Base-by-base conservation (phyloP, 1,284 basidiomycete species). In the Fomitiporia mediterranea region DNA sequence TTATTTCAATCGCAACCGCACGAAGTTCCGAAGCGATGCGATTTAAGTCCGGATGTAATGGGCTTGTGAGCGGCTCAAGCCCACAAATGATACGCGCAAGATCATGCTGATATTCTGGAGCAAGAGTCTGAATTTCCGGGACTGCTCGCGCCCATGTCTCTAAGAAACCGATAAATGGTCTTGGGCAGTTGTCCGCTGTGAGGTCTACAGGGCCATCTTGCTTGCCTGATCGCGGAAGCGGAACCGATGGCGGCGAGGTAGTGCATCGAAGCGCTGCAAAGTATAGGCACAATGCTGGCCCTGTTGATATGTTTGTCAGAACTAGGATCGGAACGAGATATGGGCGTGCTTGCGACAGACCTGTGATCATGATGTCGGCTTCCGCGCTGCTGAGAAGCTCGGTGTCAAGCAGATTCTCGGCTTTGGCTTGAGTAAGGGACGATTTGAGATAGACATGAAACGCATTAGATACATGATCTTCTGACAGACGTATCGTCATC, bases 401-500 rank as follows among this genome's bases (percentile, higher is more conserved):
- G 5, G 81, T 77, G 65, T 86, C 84, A 37, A 93, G 72, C 3
- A 92, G 72, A 1, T 74, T 72, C 68, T 92, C 90, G 0, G 76
- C 78, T 65, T 88, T 89, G 0, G 89, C 91, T 61, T 84, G 81
- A 0, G 84, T 77, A 7, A 92, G 72, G 0, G 86, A 87, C 1
- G 84, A 86, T 65, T 85, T 86, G 65, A 91, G 79, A 63, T 89
- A 89, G 61, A 78, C 79, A 68, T 92, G 89, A 66, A 92, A 92
- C 60, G 80, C 82, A 62, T 88, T 79, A 59, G 89, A 84, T 23
- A 91, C 76, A 55, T 79, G 77, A 55, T 78, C 66, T 63, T 90
- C 88, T 1, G 80, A 72, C 13, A 89, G 74, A 30, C 55, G 56
- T 17, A 30, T 38, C 43, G 11, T 52, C 42, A 51, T 47, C n/a